phyloP scores from a whole-genome alignment of 306 rosid species.

The Comarum palustre region DNA sequence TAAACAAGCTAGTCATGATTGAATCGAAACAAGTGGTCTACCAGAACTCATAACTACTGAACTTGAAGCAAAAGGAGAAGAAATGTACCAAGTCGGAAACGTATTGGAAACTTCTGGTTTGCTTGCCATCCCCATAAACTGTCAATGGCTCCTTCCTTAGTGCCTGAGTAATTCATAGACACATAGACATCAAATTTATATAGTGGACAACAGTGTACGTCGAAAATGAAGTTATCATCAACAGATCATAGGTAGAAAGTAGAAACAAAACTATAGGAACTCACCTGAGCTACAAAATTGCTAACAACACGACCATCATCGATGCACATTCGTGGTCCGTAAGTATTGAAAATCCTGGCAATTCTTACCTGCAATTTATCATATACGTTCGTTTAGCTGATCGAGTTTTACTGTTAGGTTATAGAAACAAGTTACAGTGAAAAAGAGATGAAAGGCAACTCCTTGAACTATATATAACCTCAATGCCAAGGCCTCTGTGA shows the following conservation, averaged over 20 bases:
- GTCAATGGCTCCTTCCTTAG: slow-evolving; percentile 89
- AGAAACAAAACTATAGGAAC: not conserved
- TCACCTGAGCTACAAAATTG: slow-evolving; percentile 92
- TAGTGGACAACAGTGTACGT: not conserved
- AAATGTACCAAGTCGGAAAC: slow-evolving; percentile 82
- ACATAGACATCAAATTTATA: not conserved
- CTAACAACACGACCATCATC: slow-evolving; percentile 93
- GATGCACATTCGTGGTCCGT: slow-evolving; percentile 88
- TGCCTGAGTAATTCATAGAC: slow-evolving; percentile 41
- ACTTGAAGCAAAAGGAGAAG: not conserved
- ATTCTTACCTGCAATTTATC: slow-evolving; percentile 54
- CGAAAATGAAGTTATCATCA: not conserved
- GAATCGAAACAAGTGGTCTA: not conserved
- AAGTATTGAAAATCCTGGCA: slow-evolving; percentile 89
- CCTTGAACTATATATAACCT: slow-evolving; percentile 42
- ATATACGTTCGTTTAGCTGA: not conserved
- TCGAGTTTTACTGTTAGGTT: not conserved
- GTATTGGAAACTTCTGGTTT: slow-evolving; percentile 90
- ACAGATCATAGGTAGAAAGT: not conserved
- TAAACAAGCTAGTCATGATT: not conserved
- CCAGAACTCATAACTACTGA: not conserved
- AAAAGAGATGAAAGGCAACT: not conserved
- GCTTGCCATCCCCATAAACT: slow-evolving; percentile 96
- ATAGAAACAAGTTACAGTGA: not conserved
- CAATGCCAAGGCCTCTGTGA: slow-evolving; percentile 89